Evolutionary conservation across 2,329 filamentous ascomycete species (phyloP), one percentile per base, ranked within the genome.

Genomic region (Calonectria fujianensis): DNA sequence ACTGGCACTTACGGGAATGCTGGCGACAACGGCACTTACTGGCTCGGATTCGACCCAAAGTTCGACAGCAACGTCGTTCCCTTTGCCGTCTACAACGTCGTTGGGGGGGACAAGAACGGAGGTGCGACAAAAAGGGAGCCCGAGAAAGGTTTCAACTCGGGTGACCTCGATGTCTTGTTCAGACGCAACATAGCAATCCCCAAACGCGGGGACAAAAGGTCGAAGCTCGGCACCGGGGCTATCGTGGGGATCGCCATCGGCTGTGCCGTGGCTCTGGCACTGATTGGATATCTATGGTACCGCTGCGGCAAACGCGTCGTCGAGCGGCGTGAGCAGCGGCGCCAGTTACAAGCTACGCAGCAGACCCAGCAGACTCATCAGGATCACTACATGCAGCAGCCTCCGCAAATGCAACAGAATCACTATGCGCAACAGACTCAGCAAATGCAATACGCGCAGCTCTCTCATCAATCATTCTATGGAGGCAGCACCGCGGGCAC

Each of bases 21-120:
- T 4, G 64, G 70, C n/a, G 80, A 85, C 37, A 82, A 85, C 48
- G 82, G 80, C 5, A 80, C 86, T 18, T 73, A 51, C 31, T 92
- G 90, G 90, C 85, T 87, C 73, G 82, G 86, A 24, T 91, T 87
- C 77, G 81, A 85, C 48, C 83, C 87, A 3, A 86, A 86, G 8
- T 32, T 69, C 18, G 63, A 54, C 14, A 69, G 20, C 39, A 69
- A 73, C 13, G 52, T 52, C 13, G 64, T 73, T 20, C 70, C 70
- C 24, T 9, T 50, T 20, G 39, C 31, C 27, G 39, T 73, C n/a
- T 73, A 73, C 37, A 50, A 20, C 18, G n/a, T 54, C 14, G 31
- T 37, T 45, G 70, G 70, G 3, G 70, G 70, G 11, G 32, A 69
- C 18, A 73, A 54, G 29, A 18, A 63, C 11, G 70, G 70, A 10